Base-by-base conservation (phyloP, 768 basidiomycete species). In the Podaxis sp. region DNA sequence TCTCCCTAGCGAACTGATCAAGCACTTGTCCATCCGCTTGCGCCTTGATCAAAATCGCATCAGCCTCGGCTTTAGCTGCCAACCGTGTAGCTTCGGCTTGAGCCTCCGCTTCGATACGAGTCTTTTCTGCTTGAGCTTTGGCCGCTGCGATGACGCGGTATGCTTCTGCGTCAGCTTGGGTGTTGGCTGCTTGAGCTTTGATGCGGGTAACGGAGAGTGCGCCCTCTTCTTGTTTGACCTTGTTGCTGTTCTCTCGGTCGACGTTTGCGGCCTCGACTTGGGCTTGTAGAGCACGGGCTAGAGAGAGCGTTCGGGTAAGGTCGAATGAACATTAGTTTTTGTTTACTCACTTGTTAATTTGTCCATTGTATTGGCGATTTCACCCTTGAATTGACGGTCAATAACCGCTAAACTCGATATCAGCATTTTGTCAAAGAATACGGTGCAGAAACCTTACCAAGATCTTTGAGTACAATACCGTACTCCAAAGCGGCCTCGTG, bases 191-290 rank as follows among this genome's bases (percentile, higher is more conserved):
- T 71, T 90, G 81, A 1, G 89, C 90, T 69, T 87, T 90, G 77
- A 93, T 91, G 49, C 83, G 84, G 17, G 91, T 87, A 11, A 93
- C 92, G 10, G 87, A 77, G 54, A 93, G 81, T 15, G 87, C 80
- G 67, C 91, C 92, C 73, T 94, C 86, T 72, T 93, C 89, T 68
- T 90, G 88, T 75, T 93, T 93, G 69, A 93, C 87, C 72, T 89
- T 88, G 76, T 93, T 94, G 75, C 87, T 89, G 70, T 94, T 94
- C 74, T 93, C 92, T 60, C 91, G 78, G 73, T 93, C 90, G 56
- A 93, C 91, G 64, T 93, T 93, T 28, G 91, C 91, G 50, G 91
- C 91, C 72, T 94, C 92, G 30, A 94, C 91, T 72, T 95, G 92
- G 10, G 92, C 90, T 71, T 94, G 90, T 40, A 94, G 77, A 22